Evolutionary conservation across 176 grass and related monocot genomes (phyloP).

Genomic region (Aegilops longissima): DNA sequence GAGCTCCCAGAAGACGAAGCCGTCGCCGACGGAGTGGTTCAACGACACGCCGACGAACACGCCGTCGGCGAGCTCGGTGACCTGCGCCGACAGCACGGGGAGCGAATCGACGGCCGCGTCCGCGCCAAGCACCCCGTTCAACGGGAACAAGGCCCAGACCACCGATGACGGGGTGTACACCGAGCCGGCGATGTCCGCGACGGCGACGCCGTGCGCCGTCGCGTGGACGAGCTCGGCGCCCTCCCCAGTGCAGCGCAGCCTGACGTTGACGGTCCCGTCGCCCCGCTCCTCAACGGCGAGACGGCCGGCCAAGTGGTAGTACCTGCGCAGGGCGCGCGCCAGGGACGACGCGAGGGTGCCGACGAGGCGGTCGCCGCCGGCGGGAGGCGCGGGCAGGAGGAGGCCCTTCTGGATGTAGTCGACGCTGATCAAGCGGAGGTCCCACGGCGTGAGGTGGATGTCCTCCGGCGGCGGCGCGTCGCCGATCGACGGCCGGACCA

Average conservation of each 20-base stretch:
- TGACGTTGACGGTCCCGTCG: neutral
- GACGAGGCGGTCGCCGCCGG: neutral
- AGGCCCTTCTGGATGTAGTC: neutral
- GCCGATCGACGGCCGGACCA: neutral
- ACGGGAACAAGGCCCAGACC: neutral
- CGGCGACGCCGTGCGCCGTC: neutral
- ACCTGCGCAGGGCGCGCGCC: neutral
- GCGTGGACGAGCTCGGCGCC: neutral
- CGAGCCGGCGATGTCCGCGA: neutral
- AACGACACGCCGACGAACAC: neutral
- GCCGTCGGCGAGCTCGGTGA: slow-evolving; percentile 16
- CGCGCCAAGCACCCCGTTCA: neutral
- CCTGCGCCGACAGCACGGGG: neutral
- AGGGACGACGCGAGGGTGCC: neutral
- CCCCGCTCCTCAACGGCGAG: neutral
- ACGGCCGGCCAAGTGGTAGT: neutral
- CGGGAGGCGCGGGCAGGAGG: neutral
- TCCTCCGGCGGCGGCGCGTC: neutral
- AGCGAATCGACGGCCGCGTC: neutral
- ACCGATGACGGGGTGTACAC: neutral
- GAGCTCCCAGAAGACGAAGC: neutral
- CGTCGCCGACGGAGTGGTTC: neutral
- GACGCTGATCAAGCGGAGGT: neutral
- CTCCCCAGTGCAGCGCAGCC: neutral
- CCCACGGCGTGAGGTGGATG: neutral